phyloP scores from a whole-genome alignment of 2,329 filamentous ascomycete genomes.

The Lasiodiplodia sp. region DNA sequence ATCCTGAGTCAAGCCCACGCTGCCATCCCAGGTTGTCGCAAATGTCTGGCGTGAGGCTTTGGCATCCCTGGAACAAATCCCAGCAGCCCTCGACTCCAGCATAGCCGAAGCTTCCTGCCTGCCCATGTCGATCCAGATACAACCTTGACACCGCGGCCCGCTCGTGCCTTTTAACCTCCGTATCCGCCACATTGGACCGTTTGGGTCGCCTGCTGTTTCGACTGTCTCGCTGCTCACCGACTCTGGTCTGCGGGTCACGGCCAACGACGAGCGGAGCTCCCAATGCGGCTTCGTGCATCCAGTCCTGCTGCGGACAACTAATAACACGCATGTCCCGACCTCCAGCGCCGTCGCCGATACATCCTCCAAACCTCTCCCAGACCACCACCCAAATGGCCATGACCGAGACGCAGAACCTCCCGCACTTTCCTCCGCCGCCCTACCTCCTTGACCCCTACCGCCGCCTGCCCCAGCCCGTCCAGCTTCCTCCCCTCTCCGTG shows the following conservation, averaged over 20 bases:
- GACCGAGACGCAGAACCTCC: conserved; percentile 55
- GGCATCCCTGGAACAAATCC: conserved; percentile 31
- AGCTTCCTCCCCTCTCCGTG: conserved; percentile 49
- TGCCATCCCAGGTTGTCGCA: conserved; percentile 32
- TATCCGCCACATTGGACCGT: conserved; percentile 43
- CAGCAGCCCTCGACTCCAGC: conserved; percentile 27
- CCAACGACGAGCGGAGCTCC: conserved; percentile 36
- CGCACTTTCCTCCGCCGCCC: conserved; percentile 49
- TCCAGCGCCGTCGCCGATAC: conserved; percentile 49
- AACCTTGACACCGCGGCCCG: conserved; percentile 35
- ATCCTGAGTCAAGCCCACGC: conserved; percentile 27
- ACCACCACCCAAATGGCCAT: conserved; percentile 45
- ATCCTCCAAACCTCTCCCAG: conserved; percentile 47
- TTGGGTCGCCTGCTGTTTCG: conserved; percentile 25
- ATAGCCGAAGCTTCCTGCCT: conserved; percentile 37
- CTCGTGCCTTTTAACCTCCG: conserved; percentile 43
- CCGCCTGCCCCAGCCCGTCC: conserved; percentile 50
- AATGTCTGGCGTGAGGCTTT: conserved; percentile 42
- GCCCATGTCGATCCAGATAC: conserved; percentile 49
- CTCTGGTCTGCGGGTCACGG: conserved; percentile 26
- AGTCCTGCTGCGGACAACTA: conserved; percentile 50
- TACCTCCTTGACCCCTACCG: conserved; percentile 51
- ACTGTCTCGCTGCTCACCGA: conserved; percentile 29
- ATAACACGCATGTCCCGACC: conserved; percentile 54
- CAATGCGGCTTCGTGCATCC: conserved; percentile 51